phyloP scores from a whole-genome alignment of 202 grass and related monocot species.

The Setaria viridis region DNA sequence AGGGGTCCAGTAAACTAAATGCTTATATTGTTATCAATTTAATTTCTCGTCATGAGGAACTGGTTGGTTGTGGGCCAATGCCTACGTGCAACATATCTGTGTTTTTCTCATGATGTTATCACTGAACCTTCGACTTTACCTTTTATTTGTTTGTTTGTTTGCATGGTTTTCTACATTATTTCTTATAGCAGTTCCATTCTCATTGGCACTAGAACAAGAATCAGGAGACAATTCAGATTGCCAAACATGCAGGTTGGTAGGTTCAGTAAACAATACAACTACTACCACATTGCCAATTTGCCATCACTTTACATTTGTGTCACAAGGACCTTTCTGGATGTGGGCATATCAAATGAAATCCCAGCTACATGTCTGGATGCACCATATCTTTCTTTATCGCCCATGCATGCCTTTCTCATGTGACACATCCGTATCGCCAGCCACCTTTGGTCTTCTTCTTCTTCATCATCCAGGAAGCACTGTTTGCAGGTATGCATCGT shows the following conservation, averaged over 20 bases:
- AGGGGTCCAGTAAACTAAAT: background rate
- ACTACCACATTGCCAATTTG: background rate
- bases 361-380: slow-evolving; percentile 7
- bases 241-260: background rate
- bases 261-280: background rate
- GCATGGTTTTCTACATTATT: background rate
- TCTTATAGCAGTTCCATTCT: background rate
- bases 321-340: slow-evolving; percentile 22
- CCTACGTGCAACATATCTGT: too few relatives aligned
- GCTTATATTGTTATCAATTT: background rate
- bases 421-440: background rate
- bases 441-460: background rate
- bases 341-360: background rate
- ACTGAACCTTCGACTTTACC: background rate
- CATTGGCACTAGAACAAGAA: background rate
- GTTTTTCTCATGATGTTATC: too few relatives aligned
- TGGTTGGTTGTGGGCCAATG: too few relatives aligned
- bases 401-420: slow-evolving; percentile 24
- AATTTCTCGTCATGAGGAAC: background rate
- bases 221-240: background rate
- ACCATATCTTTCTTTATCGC: background rate
- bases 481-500: background rate
- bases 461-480: background rate
- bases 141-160: background rate
- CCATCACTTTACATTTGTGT: background rate